These are phyloP conservation scores for Ramularia endophylla DNA, from an alignment of 2,329 filamentous ascomycete genomes.

Conservation along the genomic window DNA sequence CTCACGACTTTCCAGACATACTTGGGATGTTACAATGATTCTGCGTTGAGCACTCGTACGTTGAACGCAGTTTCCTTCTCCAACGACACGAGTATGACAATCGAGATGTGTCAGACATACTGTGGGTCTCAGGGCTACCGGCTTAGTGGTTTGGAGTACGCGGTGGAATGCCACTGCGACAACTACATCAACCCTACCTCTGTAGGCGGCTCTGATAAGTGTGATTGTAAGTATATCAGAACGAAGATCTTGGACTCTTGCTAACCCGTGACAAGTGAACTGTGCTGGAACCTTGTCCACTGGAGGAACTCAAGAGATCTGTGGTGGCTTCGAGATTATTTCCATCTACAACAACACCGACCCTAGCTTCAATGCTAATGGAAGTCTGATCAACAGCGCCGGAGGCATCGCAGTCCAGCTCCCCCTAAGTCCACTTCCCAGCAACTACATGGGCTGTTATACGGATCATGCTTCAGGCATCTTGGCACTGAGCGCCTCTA, in stretches of 20 bases:
- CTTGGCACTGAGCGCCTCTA: conserved; percentile 19
- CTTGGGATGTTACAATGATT: conserved; percentile 34
- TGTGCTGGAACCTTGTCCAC: conserved; percentile 25
- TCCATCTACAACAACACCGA: conserved; percentile 31
- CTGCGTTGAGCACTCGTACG: conserved; percentile 17
- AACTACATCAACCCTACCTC: conserved; percentile 27
- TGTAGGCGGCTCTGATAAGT: conserved; percentile 13
- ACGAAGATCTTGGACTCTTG: too few relatives aligned
- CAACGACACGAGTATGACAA: conserved; percentile 28
- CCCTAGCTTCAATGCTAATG: conserved; percentile 19
- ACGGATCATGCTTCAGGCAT: conserved; percentile 16
- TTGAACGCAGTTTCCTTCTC: conserved; percentile 21
- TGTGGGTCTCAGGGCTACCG: conserved; percentile 27
- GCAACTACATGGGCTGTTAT: conserved; percentile 29
- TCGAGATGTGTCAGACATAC: conserved; percentile 30
- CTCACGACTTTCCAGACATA: conserved; percentile 23
- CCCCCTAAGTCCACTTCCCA: conserved; percentile 17
- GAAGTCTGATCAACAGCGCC: conserved; percentile 17
- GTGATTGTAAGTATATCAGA: conserved; percentile 17
- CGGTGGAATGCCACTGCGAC: conserved; percentile 31
- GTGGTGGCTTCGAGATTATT: conserved; percentile 28
- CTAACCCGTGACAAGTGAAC: conserved; percentile 3
- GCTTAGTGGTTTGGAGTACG: conserved; percentile 29
- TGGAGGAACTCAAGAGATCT: conserved; percentile 24
- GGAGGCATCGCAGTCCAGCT: conserved; percentile 15